Percentiles rank a stretch among this genome's conserved stretches.
phyloP scores from a whole-genome alignment of 352 stramenopile genomes.

The Phytopythium kandeliae region DNA sequence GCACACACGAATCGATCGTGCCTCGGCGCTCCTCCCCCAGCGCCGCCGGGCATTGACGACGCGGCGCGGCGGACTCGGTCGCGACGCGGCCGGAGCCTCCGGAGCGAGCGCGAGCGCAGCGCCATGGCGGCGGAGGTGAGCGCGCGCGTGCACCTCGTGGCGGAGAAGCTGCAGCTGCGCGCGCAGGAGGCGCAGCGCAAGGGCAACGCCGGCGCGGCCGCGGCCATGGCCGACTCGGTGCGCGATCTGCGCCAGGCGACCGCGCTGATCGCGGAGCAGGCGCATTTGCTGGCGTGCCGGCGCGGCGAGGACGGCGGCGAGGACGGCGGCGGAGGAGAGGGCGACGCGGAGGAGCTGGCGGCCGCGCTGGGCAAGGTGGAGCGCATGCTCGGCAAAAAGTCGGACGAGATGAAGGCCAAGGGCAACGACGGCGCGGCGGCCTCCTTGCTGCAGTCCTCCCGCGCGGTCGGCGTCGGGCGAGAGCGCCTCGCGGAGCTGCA shows the following conservation, averaged over 20 bases:
- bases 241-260: conserved; percentile 46
- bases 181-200: conserved; percentile 56
- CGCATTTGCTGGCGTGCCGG: conserved; percentile 28
- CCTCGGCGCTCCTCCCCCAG: too few species aligned
- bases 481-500: conserved; percentile 39
- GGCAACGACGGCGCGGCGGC: conserved; percentile 48
- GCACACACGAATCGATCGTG: too few species aligned
- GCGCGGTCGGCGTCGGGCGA: conserved; percentile 27
- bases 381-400: conserved; percentile 61
- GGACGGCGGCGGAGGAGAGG: conserved; percentile 10
- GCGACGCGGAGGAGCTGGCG: conserved; percentile 27
- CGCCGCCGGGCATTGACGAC: too few species aligned
- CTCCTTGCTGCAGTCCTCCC: conserved; percentile 49
- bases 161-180: conserved; percentile 69
- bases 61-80: too few species aligned
- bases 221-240: conserved; percentile 41
- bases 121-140: conserved; percentile 48
- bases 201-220: conserved; percentile 42
- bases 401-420: conserved; percentile 70
- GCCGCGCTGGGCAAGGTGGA: conserved; percentile 35
- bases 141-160: conserved; percentile 62
- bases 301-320: conserved; percentile 15
- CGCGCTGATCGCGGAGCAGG: conserved; percentile 51
- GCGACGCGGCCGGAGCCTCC: not conserved
- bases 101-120: not conserved